These are phyloP conservation scores for Trichoderma gracile DNA, from an alignment of 2,329 filamentous ascomycete species.

Conservation along the genomic window DNA sequence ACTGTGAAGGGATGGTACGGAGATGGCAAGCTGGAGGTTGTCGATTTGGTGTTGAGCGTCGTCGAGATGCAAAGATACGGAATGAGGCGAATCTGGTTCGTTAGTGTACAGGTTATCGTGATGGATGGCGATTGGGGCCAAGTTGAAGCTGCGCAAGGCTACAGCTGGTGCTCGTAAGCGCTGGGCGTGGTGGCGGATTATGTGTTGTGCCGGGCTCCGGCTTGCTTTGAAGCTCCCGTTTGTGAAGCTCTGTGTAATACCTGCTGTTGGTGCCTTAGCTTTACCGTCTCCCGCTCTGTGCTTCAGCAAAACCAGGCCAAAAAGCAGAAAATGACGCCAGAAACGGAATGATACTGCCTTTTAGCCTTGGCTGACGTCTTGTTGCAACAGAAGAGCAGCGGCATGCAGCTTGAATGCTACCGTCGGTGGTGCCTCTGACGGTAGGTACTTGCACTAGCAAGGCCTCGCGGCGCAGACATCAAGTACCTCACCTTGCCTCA, in stretches of 20 bases:
- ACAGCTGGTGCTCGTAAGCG: constrained; percentile 41
- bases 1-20: background rate
- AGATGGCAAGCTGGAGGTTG: background rate
- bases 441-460: too few species aligned
- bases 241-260: too few species aligned
- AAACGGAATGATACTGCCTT: background rate
- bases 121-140: constrained; percentile 32
- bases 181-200: constrained; percentile 14
- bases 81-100: constrained; percentile 8
- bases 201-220: constrained; percentile 6
- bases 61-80: background rate
- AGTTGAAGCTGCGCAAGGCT: constrained; percentile 40
- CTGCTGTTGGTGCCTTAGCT: too few species aligned
- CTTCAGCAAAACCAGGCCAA: too few species aligned
- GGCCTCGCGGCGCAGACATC: too few species aligned
- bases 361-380: constrained; percentile 13
- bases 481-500: too few species aligned
- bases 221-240: too few species aligned
- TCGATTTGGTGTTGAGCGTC: background rate
- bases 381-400: background rate
- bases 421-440: too few species aligned
- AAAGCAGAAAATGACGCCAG: too few species aligned
- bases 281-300: too few species aligned
- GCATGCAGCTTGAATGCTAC: constrained; percentile 12
- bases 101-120: constrained; percentile 14